Conservation (phyloP, 768 basidiomycete genomes). For the Tulasnella sp. region DNA sequence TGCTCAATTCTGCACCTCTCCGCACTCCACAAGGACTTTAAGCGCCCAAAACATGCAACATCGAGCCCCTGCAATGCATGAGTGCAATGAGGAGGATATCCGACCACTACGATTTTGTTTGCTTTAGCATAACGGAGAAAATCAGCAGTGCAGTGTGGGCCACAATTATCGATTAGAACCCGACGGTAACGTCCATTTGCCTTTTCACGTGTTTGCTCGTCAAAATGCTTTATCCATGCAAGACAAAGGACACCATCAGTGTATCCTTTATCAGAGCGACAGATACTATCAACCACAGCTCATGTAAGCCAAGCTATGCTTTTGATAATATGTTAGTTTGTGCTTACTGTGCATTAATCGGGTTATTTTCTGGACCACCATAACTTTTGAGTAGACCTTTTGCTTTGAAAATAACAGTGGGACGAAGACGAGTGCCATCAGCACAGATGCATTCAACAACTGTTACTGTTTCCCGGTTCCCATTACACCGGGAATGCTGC, state of each 20-base stretch:
- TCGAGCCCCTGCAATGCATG: conserved; percentile 32
- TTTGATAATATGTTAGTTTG: conserved; percentile 12
- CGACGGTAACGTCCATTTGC: background rate
- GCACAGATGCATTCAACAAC: conserved; percentile 20
- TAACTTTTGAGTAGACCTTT: background rate
- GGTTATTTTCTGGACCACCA: conserved; percentile 13
- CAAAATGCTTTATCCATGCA: conserved; percentile 21
- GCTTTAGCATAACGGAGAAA: background rate
- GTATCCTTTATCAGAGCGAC: conserved; percentile 26
- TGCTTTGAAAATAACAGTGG: conserved; percentile 18
- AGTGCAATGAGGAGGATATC: conserved; percentile 14
- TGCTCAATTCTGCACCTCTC: conserved; percentile 18
- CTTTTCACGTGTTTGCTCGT: background rate
- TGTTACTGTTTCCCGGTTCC: conserved; percentile 15
- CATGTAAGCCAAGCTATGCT: background rate
- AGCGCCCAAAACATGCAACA: conserved; percentile 32
- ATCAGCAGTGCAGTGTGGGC: background rate
- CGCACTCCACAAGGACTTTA: conserved; percentile 26
- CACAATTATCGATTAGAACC: background rate
- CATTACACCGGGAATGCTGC: background rate
- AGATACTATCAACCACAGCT: conserved; percentile 19
- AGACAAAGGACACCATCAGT: conserved; percentile 22
- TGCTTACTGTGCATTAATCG: conserved; percentile 16
- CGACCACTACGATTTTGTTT: conserved; percentile 2
- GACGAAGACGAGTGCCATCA: conserved; percentile 17